Conservation (phyloP, 106 monocot species). For the Alisma plantagoaquatica region DNA sequence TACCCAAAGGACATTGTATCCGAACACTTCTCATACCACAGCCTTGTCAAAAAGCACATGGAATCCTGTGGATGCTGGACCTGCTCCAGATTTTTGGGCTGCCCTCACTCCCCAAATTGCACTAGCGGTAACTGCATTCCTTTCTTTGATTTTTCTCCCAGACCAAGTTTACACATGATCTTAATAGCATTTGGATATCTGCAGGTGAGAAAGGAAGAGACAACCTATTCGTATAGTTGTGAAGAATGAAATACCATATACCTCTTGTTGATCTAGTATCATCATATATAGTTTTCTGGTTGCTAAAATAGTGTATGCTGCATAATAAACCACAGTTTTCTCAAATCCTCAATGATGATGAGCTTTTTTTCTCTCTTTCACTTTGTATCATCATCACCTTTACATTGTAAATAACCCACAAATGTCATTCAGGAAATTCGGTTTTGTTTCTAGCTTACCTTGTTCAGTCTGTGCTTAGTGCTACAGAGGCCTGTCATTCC, state of each 20-base stretch:
- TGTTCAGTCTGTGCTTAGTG: too few relatives aligned
- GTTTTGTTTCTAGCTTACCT: too few relatives aligned
- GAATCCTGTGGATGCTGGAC: slow-evolving; percentile 51
- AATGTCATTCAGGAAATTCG: too few relatives aligned
- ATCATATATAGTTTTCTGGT: too few relatives aligned
- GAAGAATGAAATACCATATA: slow-evolving; percentile 31
- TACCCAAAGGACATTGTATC: slow-evolving; percentile 31
- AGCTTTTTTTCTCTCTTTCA: too few relatives aligned
- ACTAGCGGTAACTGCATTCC: slow-evolving; percentile 16
- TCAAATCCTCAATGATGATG: too few relatives aligned
- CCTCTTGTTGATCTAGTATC: too few relatives aligned
- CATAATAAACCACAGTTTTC: too few relatives aligned
- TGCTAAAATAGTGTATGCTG: too few relatives aligned
- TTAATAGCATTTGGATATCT: background rate
- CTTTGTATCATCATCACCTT: too few relatives aligned
- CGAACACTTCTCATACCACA: slow-evolving; percentile 32
- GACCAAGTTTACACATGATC: background rate
- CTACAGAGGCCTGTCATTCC: too few relatives aligned
- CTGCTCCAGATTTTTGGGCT: slow-evolving; percentile 69
- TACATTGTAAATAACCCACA: too few relatives aligned
- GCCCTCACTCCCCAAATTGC: slow-evolving; percentile 35
- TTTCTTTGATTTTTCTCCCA: background rate
- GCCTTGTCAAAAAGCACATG: slow-evolving; percentile 39
- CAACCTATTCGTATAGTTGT: slow-evolving; percentile 26
- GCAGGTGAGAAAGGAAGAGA: slow-evolving; percentile 45